Evolutionary conservation across 73 alveolate genomes (phyloP), one percentile per base, ranked within the genome.

Genomic region (Stentor coeruleus): DNA sequence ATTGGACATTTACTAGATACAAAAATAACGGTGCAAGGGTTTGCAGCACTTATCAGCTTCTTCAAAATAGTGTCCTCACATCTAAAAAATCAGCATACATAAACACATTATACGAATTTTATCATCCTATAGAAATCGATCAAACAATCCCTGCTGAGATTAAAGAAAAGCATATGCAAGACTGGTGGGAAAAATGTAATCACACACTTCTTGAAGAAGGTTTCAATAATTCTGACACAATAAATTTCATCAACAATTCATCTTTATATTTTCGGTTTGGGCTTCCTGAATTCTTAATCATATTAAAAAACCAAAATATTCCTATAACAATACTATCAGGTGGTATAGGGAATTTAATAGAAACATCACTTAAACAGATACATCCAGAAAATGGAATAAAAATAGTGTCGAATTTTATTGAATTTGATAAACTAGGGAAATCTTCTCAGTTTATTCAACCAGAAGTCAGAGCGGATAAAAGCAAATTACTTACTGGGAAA

Each of bases 171-270:
- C 39, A 28, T 20, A 66, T 66, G 79, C 36, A 66, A 28, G 79
- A 66, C 26, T 66, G 79, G 37, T 66, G 79, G 79, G 79, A 66
- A 1, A 66, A 66, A 33, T 20, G 42, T 15, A 66, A 66, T 66
- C 40, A 66, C 11, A 33, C 33, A 20, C 11, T 66, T 26, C 37
- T 66, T 20, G n/a, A 20, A 20, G 36, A 14, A 20, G 79, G 37
- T 0, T 1, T 66, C 39, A 37, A 2, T 15, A 33, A 31, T 14
- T 28, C 2, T 2, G 14, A 20, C n/a, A 37, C 33, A 20, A 14
- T 20, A 28, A 15, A 20, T 66, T 66, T 26, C 41, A 66, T 66
- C 0, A 26, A 28, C 40, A 40, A 66, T 15, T 66, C 79, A 66
- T 28, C 20, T 66, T 33, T 66, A 15, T 31, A 66, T 33, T 66